A percentile compares a stretch with the other conserved stretches of the same genome.
Evolutionary conservation across 1,284 basidiomycete species (phyloP).

Genomic region (Nidula niveotomentosa): DNA sequence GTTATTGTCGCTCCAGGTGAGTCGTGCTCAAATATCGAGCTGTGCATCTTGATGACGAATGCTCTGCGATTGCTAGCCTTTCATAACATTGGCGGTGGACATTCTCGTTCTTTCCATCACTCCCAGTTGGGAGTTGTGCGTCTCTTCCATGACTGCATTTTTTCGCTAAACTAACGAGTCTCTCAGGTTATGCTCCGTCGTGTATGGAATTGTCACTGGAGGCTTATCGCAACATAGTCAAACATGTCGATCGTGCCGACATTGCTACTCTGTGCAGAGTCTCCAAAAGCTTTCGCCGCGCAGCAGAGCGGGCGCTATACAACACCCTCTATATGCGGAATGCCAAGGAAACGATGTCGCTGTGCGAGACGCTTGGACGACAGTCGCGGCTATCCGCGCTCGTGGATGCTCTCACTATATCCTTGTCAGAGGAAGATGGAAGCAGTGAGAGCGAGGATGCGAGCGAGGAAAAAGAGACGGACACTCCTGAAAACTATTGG

Average conservation of each 20-base stretch:
- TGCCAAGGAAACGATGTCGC: conserved; percentile 30
- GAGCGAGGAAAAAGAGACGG: conserved; percentile 8
- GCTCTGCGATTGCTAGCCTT: too few species aligned
- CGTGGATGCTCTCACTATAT: conserved; percentile 54
- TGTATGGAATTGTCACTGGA: conserved; percentile 60
- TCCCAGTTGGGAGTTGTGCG: conserved; percentile 17
- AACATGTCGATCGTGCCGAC: conserved; percentile 49
- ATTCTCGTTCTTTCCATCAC: conserved; percentile 6
- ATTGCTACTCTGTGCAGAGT: conserved; percentile 55
- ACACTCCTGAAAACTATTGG: conserved; percentile 43
- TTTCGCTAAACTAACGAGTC: conserved; percentile 1
- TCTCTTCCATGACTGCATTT: not conserved
- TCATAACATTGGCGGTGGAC: conserved; percentile 7
- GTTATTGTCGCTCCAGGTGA: too few species aligned
- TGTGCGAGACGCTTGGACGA: conserved; percentile 46
- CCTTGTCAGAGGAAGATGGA: conserved; percentile 25
- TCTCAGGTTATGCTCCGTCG: conserved; percentile 31
- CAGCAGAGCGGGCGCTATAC: conserved; percentile 58
- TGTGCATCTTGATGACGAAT: too few species aligned
- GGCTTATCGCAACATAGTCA: conserved; percentile 54
- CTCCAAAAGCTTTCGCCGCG: conserved; percentile 49
- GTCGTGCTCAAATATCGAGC: too few species aligned
- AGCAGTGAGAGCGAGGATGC: conserved; percentile 1
- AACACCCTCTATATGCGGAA: conserved; percentile 51
- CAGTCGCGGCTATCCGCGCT: conserved; percentile 45